Conservation (phyloP, 1,284 basidiomycete genomes). For the Polyporus tsugae region DNA sequence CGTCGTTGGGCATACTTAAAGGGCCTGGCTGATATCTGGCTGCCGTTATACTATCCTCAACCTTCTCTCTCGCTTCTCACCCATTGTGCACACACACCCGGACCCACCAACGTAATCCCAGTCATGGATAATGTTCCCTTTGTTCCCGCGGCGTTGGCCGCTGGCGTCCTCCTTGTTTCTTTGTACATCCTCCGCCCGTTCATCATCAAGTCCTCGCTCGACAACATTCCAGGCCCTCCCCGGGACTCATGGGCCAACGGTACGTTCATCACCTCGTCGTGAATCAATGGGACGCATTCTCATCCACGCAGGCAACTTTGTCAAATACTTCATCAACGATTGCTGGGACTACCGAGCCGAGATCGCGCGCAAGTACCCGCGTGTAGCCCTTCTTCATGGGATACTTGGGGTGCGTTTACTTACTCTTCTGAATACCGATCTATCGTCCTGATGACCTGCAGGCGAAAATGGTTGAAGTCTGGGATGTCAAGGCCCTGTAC, state of each 20-base stretch:
- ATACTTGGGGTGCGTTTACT: slow-evolving; percentile 18
- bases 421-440: neutral
- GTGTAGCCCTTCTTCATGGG: slow-evolving; percentile 14
- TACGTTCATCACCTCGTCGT: slow-evolving; percentile 9
- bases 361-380: slow-evolving; percentile 21
- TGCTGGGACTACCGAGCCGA: slow-evolving; percentile 23
- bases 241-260: slow-evolving; percentile 12
- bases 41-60: neutral
- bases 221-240: slow-evolving; percentile 27
- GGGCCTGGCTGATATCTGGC: neutral
- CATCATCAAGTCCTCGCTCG: slow-evolving; percentile 20
- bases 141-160: slow-evolving; percentile 18
- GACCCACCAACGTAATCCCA: slow-evolving; percentile 9
- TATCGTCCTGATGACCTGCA: neutral
- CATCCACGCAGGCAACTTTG: slow-evolving; percentile 23
- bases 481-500: slow-evolving; percentile 40
- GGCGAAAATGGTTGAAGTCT: slow-evolving; percentile 31
- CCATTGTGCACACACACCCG: neutral
- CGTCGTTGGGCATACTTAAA: neutral
- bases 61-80: neutral
- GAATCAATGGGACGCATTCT: neutral
- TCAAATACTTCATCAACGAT: slow-evolving; percentile 20
- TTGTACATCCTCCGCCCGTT: slow-evolving; percentile 17
- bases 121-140: slow-evolving; percentile 15
- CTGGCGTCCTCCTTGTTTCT: slow-evolving; percentile 15